Conservation (phyloP, 495 filamentous ascomycete genomes). For the Copromyces sp. region DNA sequence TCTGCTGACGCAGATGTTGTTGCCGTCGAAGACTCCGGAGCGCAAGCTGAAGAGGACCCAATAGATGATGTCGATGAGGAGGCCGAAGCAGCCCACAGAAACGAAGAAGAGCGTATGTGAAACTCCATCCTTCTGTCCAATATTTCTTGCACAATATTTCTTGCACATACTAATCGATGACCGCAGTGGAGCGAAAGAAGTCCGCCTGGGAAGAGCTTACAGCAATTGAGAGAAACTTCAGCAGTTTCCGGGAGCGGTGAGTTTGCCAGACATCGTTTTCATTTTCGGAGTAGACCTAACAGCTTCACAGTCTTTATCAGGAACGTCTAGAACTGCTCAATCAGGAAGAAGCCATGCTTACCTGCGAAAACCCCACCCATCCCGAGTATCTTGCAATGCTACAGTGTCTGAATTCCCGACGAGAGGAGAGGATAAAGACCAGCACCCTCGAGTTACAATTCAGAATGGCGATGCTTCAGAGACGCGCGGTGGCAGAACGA, state of each 20-base stretch:
- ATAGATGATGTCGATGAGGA: slow-evolving; percentile 43
- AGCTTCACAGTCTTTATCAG: slow-evolving; percentile 59
- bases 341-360: slow-evolving; percentile 74
- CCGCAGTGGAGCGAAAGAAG: slow-evolving; percentile 64
- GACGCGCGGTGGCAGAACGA: slow-evolving; percentile 65
- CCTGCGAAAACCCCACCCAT: slow-evolving; percentile 66
- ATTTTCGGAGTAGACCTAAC: slow-evolving; percentile 6
- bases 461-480: slow-evolving; percentile 59
- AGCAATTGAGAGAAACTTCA: slow-evolving; percentile 74
- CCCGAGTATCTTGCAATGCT: slow-evolving; percentile 81
- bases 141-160: background rate
- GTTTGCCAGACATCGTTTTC: slow-evolving; percentile 11
- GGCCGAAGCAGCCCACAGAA: slow-evolving; percentile 43
- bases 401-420: slow-evolving; percentile 68
- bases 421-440: slow-evolving; percentile 66
- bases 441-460: slow-evolving; percentile 63
- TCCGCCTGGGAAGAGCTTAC: slow-evolving; percentile 70
- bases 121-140: background rate
- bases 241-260: slow-evolving; percentile 76
- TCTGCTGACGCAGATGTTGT: slow-evolving; percentile 19
- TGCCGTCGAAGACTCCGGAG: slow-evolving; percentile 25
- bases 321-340: slow-evolving; percentile 74
- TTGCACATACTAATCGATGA: slow-evolving; percentile 28
- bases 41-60: slow-evolving; percentile 37
- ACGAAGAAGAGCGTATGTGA: slow-evolving; percentile 69